Conservation (phyloP, 306 rosid species). For the Gleditsia sinensis region DNA sequence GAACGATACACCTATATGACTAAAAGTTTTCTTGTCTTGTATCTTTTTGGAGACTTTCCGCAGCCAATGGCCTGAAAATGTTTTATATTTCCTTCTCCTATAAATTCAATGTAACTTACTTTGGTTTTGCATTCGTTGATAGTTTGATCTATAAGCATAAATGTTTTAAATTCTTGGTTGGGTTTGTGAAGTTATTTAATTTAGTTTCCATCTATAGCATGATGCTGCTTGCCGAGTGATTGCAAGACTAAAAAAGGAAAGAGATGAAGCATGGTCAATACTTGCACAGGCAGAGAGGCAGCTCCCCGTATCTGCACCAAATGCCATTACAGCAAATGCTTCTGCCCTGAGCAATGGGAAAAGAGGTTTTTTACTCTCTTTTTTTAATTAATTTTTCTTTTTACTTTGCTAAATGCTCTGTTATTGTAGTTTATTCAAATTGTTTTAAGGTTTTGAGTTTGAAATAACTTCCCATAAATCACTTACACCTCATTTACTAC, state of each 20-base stretch:
- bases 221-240: slow-evolving; percentile 99
- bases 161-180: not conserved
- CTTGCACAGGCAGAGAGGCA: slow-evolving; percentile 91
- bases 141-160: not conserved
- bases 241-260: slow-evolving; percentile 86
- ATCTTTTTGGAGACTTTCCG: not conserved
- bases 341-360: slow-evolving; percentile 74
- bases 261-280: slow-evolving; percentile 85
- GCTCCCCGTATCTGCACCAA: slow-evolving; percentile 52
- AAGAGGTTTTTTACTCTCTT: slow-evolving; percentile 61
- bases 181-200: slow-evolving; percentile 17
- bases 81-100: not conserved
- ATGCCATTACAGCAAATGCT: slow-evolving; percentile 49
- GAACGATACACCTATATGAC: not conserved
- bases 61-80: not conserved
- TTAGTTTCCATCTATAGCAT: slow-evolving; percentile 58
- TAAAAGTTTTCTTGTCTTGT: not conserved
- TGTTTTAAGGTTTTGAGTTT: not conserved
- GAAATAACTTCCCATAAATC: not conserved
- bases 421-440: not conserved
- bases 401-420: not conserved
- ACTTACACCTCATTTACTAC: not conserved
- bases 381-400: not conserved
- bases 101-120: not conserved
- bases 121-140: not conserved